Evolutionary conservation across 2,329 filamentous ascomycete species (phyloP).

Genomic region (Lachnellula hyalina): DNA sequence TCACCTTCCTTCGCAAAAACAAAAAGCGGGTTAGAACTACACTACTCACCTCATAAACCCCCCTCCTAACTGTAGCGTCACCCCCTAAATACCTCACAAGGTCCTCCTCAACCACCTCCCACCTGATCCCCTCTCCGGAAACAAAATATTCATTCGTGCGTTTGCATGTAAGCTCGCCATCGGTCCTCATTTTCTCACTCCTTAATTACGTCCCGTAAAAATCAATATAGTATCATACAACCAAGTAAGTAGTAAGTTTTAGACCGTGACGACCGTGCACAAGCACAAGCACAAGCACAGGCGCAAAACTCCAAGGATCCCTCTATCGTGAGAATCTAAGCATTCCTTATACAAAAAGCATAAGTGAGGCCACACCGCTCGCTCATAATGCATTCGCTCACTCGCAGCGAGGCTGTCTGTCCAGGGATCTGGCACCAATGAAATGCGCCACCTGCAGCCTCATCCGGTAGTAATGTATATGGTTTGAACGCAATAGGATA

Average conservation of each 20-base stretch:
- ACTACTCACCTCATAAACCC: background rate
- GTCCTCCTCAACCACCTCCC: background rate
- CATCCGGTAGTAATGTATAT: background rate
- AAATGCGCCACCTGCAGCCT: background rate
- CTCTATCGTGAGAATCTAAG: too few relatives aligned
- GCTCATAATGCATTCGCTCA: background rate
- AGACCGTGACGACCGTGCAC: background rate
- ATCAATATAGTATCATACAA: background rate
- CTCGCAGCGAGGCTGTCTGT: background rate
- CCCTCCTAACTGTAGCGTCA: background rate
- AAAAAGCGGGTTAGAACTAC: background rate
- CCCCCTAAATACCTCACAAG: background rate
- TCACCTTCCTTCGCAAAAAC: background rate
- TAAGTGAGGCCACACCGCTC: background rate
- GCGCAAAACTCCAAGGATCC: too few relatives aligned
- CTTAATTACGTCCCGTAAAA: background rate
- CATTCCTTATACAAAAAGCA: too few relatives aligned
- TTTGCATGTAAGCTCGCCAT: background rate
- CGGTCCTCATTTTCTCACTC: background rate
- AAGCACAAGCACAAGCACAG: background rate
- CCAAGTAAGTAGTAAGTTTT: background rate
- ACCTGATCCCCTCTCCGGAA: background rate
- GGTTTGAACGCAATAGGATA: background rate
- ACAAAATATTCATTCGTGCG: background rate
- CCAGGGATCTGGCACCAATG: background rate